Evolutionary conservation across 169 alveolate species (phyloP).

Genomic region (Cyclospora cayetanensis): DNA sequence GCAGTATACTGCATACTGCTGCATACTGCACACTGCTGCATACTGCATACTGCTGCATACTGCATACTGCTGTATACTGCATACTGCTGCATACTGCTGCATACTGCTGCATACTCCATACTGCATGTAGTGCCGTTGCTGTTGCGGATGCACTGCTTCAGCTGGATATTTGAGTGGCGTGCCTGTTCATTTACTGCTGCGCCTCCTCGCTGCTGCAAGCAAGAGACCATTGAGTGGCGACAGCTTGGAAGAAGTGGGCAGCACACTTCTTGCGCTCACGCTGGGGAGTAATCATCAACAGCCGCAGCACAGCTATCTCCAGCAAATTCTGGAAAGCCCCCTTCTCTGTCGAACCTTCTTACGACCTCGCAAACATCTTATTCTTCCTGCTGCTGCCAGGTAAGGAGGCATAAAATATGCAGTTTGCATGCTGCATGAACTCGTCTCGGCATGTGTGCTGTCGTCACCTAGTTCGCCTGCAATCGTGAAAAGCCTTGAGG

Average conservation of each 20-base stretch:
- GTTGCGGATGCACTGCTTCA: not conserved
- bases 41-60: too few species aligned
- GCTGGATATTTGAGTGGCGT: slow-evolving; percentile 39
- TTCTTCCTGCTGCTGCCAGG: slow-evolving; percentile 60
- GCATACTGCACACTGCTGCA: not conserved
- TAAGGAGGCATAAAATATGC: too few species aligned
- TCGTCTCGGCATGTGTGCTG: not conserved
- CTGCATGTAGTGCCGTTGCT: not conserved
- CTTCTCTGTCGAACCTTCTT: slow-evolving; percentile 34
- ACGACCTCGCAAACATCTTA: slow-evolving; percentile 14
- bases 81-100: not conserved
- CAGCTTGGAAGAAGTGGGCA: slow-evolving; percentile 32
- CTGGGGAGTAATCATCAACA: slow-evolving; percentile 12
- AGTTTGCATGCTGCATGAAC: not conserved
- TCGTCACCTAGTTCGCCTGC: not conserved
- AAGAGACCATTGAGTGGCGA: slow-evolving; percentile 3
- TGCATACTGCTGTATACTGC: too few species aligned
- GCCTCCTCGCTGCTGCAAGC: slow-evolving; percentile 30
- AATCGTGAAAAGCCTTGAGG: not conserved
- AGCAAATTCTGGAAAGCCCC: slow-evolving; percentile 12
- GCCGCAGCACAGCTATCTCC: slow-evolving; percentile 41
- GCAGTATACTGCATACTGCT: not conserved
- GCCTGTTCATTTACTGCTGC: slow-evolving; percentile 33
- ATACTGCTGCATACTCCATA: not conserved
- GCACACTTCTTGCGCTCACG: slow-evolving; percentile 21